Evolutionary conservation across 2,329 filamentous ascomycete genomes (phyloP), one percentile per base, ranked within the genome.

Genomic region (Bipolaris sorokiniana): DNA sequence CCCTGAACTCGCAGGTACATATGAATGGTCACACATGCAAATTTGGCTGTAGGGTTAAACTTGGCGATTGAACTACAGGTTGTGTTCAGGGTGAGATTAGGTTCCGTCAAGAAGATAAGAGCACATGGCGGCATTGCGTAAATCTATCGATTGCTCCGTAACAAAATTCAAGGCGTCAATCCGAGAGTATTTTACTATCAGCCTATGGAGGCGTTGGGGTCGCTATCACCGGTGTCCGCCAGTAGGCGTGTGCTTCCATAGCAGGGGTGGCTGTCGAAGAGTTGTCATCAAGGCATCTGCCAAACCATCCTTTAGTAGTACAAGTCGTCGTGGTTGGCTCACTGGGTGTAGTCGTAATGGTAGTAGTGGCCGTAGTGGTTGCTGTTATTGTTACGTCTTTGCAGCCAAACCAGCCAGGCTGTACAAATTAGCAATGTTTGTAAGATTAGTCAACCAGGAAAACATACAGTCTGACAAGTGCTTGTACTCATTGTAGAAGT

Each of bases 331-430:
- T 68, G 0, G 69, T 67, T 10, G 62, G 47, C 46, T 61, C 58
- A 23, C 57, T 56, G 4, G 69, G 66, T 3, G 67, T 63, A 16
- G 68, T 68, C 7, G 63, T 61, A 3, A 63, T 68, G 11, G 44
- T 37, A 20, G 42, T 33, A 37, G 62, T 62, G n/a, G 67, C 65
- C 1, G 60, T 58, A 3, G 59, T 66, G 10, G 38, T 50, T 0
- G 66, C 38, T 0, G 67, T 71, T 1, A 67, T 72, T 42, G 71
- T 60, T 13, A 31, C 10, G 45, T 77, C 74, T 42, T 75, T 75
- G 50, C 73, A 76, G 2, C 73, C 73, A 46, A 75, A 76, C 73
- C 73, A 76, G 26, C 73, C 71, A 38, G 72, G 72, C 64, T 74
- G 44, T 26, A 31, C 3, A 16, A n/a, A 55, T 68, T 13, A 66